These are phyloP conservation scores for Mycena amicta DNA, from an alignment of 768 basidiomycete species.

Conservation along the genomic window DNA sequence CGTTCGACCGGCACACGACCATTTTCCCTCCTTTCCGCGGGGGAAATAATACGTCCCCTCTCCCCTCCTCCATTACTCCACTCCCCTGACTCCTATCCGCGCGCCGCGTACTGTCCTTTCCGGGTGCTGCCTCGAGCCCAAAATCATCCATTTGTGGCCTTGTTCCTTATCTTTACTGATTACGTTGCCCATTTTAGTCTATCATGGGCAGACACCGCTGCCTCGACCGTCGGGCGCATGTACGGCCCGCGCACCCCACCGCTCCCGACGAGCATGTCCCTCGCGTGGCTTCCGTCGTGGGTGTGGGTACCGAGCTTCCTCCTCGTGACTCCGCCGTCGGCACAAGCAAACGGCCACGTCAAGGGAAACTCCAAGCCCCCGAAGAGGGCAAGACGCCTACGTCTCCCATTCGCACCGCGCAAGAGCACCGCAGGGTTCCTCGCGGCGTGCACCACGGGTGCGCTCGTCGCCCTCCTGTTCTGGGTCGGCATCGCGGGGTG, in stretches of 20 bases:
- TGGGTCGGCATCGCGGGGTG: constrained; percentile 15
- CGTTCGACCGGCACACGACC: constrained; percentile 4
- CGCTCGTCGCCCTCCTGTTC: constrained; percentile 19
- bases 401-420: constrained; percentile 20
- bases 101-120: not conserved
- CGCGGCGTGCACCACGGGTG: constrained; percentile 19
- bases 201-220: constrained; percentile 95
- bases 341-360: constrained; percentile 3
- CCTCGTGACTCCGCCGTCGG: constrained; percentile 46
- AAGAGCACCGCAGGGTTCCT: constrained; percentile 30
- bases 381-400: constrained; percentile 9
- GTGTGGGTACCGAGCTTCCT: constrained; percentile 20
- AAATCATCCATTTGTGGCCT: not conserved
- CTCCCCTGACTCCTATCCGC: not conserved
- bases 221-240: constrained; percentile 88
- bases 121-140: not conserved
- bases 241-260: constrained; percentile 71
- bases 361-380: constrained; percentile 9
- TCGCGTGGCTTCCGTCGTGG: constrained; percentile 38
- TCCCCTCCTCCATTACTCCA: not conserved
- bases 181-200: constrained; percentile 51
- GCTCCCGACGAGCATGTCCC: constrained; percentile 45
- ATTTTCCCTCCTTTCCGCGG: constrained; percentile 4
- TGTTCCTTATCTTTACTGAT: not conserved
- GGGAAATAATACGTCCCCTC: not conserved